Base-by-base conservation (phyloP, 2,329 filamentous ascomycete species). In the Aspergillus pseudonomiae region DNA sequence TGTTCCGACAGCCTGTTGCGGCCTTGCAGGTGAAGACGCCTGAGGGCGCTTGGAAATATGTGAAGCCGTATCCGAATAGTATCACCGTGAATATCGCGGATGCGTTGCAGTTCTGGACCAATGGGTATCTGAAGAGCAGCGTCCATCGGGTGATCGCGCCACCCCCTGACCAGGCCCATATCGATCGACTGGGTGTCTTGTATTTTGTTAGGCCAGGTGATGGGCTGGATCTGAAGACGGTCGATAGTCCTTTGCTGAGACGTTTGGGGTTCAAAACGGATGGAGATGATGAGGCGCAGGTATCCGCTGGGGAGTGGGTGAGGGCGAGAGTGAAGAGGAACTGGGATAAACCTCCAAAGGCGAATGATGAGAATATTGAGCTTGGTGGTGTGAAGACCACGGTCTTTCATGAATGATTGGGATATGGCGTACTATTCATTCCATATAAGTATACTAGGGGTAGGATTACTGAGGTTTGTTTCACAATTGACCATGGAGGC, bases 1-100 rank as follows among this genome's bases (percentile, higher is more conserved):
- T 88, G 0, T 88, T 88, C 76, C 78, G 84, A 3, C 86, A 88
- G 66, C 84, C 85, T 0, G 81, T 88, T 0, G 85, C 85, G 0
- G 85, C 81, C 0, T 74, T 88, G 14, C 86, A 88, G 71, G 84
- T 88, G 26, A 80, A 81, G 21, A 79, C 78, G 6, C 73, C 78
- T 0, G 78, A 80, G 48, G 69, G 65, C 0, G 78, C 79, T 2
- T 86, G 84, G 84, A 84, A 83, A 61, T 84, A 79, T 68, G 83
- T 84, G 0, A 81, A 80, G 62, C 81, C 83, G 0, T 76, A 82
- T 1, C 77, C 82, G 0, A 83, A 79, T 0, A 83, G 80, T 4
- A 78, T 86, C 43, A 84, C 82, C 0, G 82, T 85, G 26, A 86
- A 85, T 63, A 76, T 83, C 0, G 82, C 81, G 3, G 84, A 85